These are phyloP conservation scores for Leccinum disarticulatum DNA, from an alignment of 768 basidiomycete species.

Conservation along the genomic window DNA sequence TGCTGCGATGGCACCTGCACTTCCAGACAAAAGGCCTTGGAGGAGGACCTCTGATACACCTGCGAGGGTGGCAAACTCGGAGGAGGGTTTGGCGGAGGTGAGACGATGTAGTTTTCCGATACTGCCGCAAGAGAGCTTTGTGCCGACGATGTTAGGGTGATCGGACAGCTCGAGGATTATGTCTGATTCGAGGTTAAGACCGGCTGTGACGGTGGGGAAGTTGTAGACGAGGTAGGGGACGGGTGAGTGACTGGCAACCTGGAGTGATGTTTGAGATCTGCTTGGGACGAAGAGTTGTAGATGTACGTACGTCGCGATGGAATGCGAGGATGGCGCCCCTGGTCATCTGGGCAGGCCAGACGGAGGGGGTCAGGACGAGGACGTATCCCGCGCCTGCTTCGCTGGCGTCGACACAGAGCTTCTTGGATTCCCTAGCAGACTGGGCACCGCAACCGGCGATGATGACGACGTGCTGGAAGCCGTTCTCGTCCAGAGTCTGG, in stretches of 20 bases:
- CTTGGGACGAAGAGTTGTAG: not conserved
- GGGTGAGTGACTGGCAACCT: slow-evolving; percentile 70
- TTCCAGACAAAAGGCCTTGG: slow-evolving; percentile 58
- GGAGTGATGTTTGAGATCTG: not conserved
- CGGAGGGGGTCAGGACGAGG: slow-evolving; percentile 72
- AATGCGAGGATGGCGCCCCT: slow-evolving; percentile 62
- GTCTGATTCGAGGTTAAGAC: slow-evolving; percentile 84
- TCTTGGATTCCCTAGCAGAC: slow-evolving; percentile 72
- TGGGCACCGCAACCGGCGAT: slow-evolving; percentile 86
- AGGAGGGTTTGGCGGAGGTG: slow-evolving; percentile 51
- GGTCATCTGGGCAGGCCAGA: slow-evolving; percentile 67
- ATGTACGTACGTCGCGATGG: slow-evolving; percentile 53
- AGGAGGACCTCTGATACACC: slow-evolving; percentile 73
- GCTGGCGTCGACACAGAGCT: slow-evolving; percentile 68
- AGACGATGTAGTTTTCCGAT: slow-evolving; percentile 83
- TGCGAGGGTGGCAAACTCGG: slow-evolving; percentile 68
- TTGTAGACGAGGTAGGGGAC: slow-evolving; percentile 83
- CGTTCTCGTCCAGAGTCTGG: slow-evolving; percentile 68
- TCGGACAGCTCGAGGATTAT: slow-evolving; percentile 62
- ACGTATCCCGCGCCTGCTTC: slow-evolving; percentile 82
- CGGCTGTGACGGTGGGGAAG: slow-evolving; percentile 79
- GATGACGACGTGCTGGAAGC: slow-evolving; percentile 63
- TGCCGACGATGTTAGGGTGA: slow-evolving; percentile 85
- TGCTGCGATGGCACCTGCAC: slow-evolving; percentile 66
- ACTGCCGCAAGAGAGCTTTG: slow-evolving; percentile 82